Percentiles rank a stretch among this genome's conserved stretches.
These are phyloP conservation scores for Chaetomium sp. DNA, from an alignment of 2,329 filamentous ascomycete species.

Conservation along the genomic window DNA sequence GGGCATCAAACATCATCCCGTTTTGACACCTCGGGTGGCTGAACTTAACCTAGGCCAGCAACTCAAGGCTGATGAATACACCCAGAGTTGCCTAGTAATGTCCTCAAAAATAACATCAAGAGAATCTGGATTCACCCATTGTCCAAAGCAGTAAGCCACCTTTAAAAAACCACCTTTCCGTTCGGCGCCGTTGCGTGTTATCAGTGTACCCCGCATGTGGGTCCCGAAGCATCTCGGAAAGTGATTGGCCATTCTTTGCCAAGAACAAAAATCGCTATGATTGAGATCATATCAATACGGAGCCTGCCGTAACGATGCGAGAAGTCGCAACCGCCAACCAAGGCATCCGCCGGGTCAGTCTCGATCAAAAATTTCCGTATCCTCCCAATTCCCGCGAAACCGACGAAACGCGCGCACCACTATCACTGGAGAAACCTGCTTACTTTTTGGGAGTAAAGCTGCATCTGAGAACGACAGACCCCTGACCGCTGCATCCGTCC, in stretches of 20 bases:
- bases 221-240: conserved; percentile 21
- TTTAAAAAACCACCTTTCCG: background rate
- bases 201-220: conserved; percentile 27
- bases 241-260: conserved; percentile 29
- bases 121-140: background rate
- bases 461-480: background rate
- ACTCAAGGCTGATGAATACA: background rate
- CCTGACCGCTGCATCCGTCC: conserved; percentile 2
- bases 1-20: background rate
- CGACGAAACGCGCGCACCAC: background rate
- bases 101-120: background rate
- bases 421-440: background rate
- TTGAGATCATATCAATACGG: conserved; percentile 28
- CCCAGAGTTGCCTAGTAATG: background rate
- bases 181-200: conserved; percentile 1
- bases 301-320: conserved; percentile 22
- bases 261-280: conserved; percentile 31
- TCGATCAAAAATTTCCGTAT: conserved; percentile 2
- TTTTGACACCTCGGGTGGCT: background rate
- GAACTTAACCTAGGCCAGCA: background rate
- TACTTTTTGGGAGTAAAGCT: background rate
- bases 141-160: background rate
- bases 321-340: conserved; percentile 19
- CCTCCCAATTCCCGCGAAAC: background rate
- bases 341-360: background rate